Evolutionary conservation across 129 eudicot genomes (phyloP).

Genomic region (Lactuca sativa): DNA sequence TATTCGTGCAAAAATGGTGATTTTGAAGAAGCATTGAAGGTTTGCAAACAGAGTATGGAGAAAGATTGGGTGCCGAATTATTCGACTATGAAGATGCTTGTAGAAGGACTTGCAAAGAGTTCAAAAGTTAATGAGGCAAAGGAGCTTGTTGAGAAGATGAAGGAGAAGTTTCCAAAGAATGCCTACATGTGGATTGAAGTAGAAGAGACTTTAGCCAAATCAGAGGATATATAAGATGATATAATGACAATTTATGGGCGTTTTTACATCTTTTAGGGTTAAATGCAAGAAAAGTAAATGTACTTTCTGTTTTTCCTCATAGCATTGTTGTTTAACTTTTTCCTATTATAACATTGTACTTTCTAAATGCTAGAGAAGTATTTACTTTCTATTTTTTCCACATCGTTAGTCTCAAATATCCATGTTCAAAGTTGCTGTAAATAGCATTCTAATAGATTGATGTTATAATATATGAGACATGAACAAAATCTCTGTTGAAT

Average conservation of each 20-base stretch:
- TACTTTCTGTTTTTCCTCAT: too few species aligned
- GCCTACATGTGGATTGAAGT: neutral
- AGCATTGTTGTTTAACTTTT: neutral
- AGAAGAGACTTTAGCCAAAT: neutral
- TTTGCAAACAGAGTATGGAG: constrained; percentile 26
- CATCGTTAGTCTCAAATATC: too few species aligned
- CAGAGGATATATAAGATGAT: neutral
- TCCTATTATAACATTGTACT: too few species aligned
- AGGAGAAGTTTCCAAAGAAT: neutral
- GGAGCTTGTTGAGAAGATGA: neutral
- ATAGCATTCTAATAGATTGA: too few species aligned
- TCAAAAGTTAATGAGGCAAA: neutral
- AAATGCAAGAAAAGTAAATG: too few species aligned
- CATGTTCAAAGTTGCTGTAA: too few species aligned
- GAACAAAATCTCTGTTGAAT: too few species aligned
- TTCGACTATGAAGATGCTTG: neutral
- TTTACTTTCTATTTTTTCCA: too few species aligned
- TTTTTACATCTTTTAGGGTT: too few species aligned
- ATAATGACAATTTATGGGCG: too few species aligned
- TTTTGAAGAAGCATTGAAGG: constrained; percentile 37
- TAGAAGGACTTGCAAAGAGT: neutral
- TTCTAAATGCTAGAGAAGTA: too few species aligned
- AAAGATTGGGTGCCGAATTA: neutral
- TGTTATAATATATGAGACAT: too few species aligned
- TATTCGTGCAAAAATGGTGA: constrained; percentile 55